phyloP scores from a whole-genome alignment of 2,329 filamentous ascomycete genomes.

The Epichloe sp. region DNA sequence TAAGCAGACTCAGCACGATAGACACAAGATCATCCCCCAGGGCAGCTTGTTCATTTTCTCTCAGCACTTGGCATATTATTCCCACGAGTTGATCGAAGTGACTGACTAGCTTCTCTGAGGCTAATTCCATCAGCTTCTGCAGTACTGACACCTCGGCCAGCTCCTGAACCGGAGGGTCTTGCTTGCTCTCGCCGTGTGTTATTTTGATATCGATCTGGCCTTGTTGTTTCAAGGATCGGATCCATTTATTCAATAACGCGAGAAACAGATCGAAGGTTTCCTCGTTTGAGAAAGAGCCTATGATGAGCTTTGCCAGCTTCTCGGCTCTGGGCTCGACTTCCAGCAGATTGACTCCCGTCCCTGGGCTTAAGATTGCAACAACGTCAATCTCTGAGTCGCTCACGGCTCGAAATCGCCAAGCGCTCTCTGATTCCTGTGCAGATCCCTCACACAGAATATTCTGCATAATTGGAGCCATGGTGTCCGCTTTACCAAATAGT shows the following conservation, averaged over 20 bases:
- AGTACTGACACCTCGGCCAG: conserved; percentile 49
- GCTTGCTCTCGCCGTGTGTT: conserved; percentile 12
- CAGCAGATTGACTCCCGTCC: conserved; percentile 23
- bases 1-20: conserved; percentile 47
- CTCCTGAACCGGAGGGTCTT: conserved; percentile 30
- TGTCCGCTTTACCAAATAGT: conserved; percentile 38
- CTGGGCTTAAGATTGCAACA: conserved; percentile 16
- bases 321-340: conserved; percentile 35
- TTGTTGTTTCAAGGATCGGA: conserved; percentile 22
- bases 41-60: conserved; percentile 26
- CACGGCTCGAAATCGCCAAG: conserved; percentile 40
- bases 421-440: conserved; percentile 12
- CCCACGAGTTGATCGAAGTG: conserved; percentile 52
- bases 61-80: conserved; percentile 48
- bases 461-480: conserved; percentile 34
- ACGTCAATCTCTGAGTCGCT: conserved; percentile 39
- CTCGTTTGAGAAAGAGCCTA: conserved; percentile 35
- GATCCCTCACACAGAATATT: conserved; percentile 45
- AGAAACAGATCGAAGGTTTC: conserved; percentile 50
- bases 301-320: conserved; percentile 36
- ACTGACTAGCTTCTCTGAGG: conserved; percentile 49
- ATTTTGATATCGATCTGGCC: conserved; percentile 14
- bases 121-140: conserved; percentile 49
- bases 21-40: conserved; percentile 35
- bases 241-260: conserved; percentile 27